phyloP scores from a whole-genome alignment of 2,329 filamentous ascomycete species.

The Fusarium mundagurra region DNA sequence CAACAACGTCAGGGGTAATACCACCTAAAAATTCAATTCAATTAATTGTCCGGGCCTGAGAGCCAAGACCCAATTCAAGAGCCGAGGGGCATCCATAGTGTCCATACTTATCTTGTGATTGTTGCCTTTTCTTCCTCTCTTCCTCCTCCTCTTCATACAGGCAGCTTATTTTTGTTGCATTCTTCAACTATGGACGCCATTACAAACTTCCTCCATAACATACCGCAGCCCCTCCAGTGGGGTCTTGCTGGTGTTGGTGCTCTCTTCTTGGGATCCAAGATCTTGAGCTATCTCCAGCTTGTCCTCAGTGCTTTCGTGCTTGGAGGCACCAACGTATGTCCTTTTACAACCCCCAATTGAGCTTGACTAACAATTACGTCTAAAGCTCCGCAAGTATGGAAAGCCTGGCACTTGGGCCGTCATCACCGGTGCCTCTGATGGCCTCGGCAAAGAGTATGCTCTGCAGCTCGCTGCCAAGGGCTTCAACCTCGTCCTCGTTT shows the following conservation, averaged over 20 bases:
- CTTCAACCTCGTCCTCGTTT: conserved; percentile 95
- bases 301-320: conserved; percentile 76
- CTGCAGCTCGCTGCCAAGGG: conserved; percentile 88
- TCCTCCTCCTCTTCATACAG: not conserved
- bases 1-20: conserved; percentile 43
- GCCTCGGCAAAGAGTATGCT: conserved; percentile 95
- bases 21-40: conserved; percentile 13
- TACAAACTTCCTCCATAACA: conserved; percentile 40
- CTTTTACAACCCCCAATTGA: not conserved
- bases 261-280: conserved; percentile 65
- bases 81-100: conserved; percentile 36
- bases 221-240: conserved; percentile 59
- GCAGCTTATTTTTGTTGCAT: not conserved
- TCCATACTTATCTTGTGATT: conserved; percentile 15
- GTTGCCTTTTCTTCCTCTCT: not conserved
- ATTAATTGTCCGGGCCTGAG: conserved; percentile 13
- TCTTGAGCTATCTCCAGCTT: conserved; percentile 68
- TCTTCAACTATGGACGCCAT: conserved; percentile 43
- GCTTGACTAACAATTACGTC: not conserved
- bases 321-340: conserved; percentile 67
- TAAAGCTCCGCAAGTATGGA: conserved; percentile 87
- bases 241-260: conserved; percentile 65
- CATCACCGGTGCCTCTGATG: conserved; percentile 94
- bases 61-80: conserved; percentile 11
- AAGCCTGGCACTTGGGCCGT: conserved; percentile 93